phyloP scores from a whole-genome alignment of 306 rosid genomes.

The Castanospermum australe region DNA sequence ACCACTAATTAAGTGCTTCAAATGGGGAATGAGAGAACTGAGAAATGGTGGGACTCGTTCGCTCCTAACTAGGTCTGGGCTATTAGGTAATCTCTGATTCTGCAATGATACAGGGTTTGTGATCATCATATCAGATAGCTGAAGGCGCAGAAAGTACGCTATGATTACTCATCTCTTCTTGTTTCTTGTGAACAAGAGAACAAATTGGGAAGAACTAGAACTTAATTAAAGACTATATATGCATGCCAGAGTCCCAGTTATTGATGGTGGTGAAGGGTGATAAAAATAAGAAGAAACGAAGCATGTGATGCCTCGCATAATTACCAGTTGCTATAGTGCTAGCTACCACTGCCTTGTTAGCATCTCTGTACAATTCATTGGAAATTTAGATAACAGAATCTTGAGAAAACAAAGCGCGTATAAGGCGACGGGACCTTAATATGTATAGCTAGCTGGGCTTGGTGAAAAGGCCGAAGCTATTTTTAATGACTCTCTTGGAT shows the following conservation, averaged over 20 bases:
- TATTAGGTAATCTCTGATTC: neutral
- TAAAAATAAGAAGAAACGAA: neutral
- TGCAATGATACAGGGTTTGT: slow-evolving; percentile 17
- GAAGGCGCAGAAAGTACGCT: slow-evolving; percentile 19
- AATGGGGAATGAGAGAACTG: neutral
- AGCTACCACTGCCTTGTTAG: neutral
- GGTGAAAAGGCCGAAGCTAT: neutral
- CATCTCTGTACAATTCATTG: neutral
- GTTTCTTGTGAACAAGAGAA: neutral
- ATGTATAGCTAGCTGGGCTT: neutral
- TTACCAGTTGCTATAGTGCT: neutral
- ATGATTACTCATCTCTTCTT: neutral
- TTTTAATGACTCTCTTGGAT: neutral
- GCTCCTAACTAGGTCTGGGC: neutral
- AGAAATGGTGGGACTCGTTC: neutral
- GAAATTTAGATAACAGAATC: neutral
- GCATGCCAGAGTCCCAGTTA: neutral
- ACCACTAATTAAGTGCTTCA: slow-evolving; percentile 18
- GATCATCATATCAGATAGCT: neutral
- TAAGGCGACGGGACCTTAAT: neutral
- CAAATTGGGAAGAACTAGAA: neutral
- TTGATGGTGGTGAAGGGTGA: neutral
- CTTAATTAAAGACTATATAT: neutral
- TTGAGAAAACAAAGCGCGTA: neutral
- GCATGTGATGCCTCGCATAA: neutral